Evolutionary conservation across 2,329 filamentous ascomycete species (phyloP).

Genomic region (Shiraia bambusicola): DNA sequence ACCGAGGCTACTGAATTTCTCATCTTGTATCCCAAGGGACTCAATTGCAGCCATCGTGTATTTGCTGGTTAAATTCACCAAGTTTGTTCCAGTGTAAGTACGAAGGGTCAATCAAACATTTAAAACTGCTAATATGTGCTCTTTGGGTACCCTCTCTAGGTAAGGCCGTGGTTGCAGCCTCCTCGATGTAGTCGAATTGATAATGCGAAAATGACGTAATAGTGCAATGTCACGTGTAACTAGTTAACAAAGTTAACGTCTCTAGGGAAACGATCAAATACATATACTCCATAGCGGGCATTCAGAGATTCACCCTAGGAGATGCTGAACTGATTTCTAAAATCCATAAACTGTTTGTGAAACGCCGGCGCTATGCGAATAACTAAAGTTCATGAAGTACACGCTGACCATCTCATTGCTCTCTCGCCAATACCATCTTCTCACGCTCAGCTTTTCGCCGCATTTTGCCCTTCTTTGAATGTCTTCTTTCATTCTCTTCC

Average conservation of each 20-base stretch:
- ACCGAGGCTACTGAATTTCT: constrained; percentile 30
- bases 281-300: constrained; percentile 6
- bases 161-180: background rate
- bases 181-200: background rate
- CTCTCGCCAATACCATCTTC: constrained; percentile 80
- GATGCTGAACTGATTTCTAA: background rate
- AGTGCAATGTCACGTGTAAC: constrained; percentile 7
- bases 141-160: no score
- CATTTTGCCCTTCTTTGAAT: constrained; percentile 79
- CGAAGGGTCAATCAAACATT: no score
- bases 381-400: constrained; percentile 6
- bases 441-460: constrained; percentile 78
- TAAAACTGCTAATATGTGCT: no score
- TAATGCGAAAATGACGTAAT: background rate
- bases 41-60: constrained; percentile 19
- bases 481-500: constrained; percentile 92
- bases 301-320: constrained; percentile 1
- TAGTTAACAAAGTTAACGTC: no score
- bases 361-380: constrained; percentile 42
- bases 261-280: no score
- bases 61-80: no score
- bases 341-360: background rate
- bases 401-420: constrained; percentile 49
- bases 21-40: constrained; percentile 30
- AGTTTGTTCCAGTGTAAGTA: background rate